Percentiles rank a stretch among this genome's conserved stretches.
Evolutionary conservation across 768 basidiomycete species (phyloP).

Genomic region (Dictyophora rubrovolvata): DNA sequence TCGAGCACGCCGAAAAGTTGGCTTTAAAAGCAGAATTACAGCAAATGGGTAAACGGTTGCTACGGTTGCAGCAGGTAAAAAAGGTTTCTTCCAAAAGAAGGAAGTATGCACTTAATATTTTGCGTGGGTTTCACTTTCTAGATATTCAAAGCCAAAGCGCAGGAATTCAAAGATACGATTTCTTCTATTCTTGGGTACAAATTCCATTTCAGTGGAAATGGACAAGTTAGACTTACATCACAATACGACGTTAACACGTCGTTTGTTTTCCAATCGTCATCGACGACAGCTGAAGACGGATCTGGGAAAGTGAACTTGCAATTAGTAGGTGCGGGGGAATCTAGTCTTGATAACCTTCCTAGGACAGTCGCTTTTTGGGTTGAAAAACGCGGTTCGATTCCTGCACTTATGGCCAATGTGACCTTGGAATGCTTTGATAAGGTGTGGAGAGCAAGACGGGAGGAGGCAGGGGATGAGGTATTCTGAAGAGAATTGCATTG

Average conservation of each 20-base stretch:
- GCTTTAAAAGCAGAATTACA: conserved; percentile 54
- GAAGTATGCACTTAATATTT: background rate
- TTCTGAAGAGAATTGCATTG: no score
- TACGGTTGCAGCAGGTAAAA: conserved; percentile 68
- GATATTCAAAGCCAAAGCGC: conserved; percentile 77
- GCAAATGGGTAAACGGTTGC: conserved; percentile 74
- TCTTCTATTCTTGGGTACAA: conserved; percentile 85
- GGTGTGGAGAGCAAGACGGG: conserved; percentile 32
- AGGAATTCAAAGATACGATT: conserved; percentile 88
- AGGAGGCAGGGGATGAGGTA: background rate
- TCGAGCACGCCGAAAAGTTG: conserved; percentile 54
- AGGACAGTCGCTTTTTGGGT: conserved; percentile 82
- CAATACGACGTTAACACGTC: conserved; percentile 79
- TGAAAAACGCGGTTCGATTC: conserved; percentile 73
- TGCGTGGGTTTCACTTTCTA: conserved; percentile 24
- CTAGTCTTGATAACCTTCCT: conserved; percentile 63
- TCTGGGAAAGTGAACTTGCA: conserved; percentile 43
- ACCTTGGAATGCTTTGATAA: conserved; percentile 84
- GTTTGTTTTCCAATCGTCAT: conserved; percentile 72
- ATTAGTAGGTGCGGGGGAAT: conserved; percentile 63
- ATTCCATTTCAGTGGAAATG: conserved; percentile 84
- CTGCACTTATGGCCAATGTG: conserved; percentile 81
- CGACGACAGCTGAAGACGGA: conserved; percentile 22
- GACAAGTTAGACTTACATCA: conserved; percentile 83
- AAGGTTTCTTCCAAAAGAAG: conserved; percentile 3